Conservation (phyloP, 768 basidiomycete species). For the Naganishia kalamii region DNA sequence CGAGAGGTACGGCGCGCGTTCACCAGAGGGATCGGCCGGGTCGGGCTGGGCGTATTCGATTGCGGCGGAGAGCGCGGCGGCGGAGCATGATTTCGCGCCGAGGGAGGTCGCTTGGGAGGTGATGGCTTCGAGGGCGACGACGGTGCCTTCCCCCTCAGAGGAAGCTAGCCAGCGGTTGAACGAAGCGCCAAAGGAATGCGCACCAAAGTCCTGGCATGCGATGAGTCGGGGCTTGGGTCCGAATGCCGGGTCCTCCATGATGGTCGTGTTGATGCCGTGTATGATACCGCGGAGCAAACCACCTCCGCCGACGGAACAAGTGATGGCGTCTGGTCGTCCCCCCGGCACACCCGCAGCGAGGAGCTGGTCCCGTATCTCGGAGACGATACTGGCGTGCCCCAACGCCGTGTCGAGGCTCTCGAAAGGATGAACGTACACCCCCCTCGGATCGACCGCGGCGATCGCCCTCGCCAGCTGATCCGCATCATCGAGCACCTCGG, state of each 20-base stretch:
- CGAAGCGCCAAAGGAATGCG: constrained; percentile 19
- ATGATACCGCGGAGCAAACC: constrained; percentile 35
- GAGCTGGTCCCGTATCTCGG: constrained; percentile 33
- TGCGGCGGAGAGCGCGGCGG: constrained; percentile 2
- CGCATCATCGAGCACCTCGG: constrained; percentile 30
- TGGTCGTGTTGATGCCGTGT: constrained; percentile 26
- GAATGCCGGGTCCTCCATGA: background rate
- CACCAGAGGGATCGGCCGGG: background rate
- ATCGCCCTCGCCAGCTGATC: constrained; percentile 27
- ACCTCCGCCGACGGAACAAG: constrained; percentile 38
- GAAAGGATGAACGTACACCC: constrained; percentile 40
- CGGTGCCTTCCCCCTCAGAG: background rate
- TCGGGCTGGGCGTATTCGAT: constrained; percentile 4
- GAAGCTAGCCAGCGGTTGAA: constrained; percentile 10
- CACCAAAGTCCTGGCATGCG: constrained; percentile 19
- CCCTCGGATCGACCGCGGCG: constrained; percentile 19
- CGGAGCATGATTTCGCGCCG: constrained; percentile 26
- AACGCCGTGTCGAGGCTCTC: constrained; percentile 32
- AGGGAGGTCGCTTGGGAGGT: constrained; percentile 37
- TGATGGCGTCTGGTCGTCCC: constrained; percentile 28
- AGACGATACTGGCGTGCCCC: constrained; percentile 31
- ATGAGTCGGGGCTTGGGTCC: constrained; percentile 15
- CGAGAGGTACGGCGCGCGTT: constrained; percentile 5
- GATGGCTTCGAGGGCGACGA: constrained; percentile 34
- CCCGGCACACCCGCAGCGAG: background rate